These are phyloP conservation scores for Suillus subaureus DNA, from an alignment of 768 basidiomycete genomes.

Conservation along the genomic window DNA sequence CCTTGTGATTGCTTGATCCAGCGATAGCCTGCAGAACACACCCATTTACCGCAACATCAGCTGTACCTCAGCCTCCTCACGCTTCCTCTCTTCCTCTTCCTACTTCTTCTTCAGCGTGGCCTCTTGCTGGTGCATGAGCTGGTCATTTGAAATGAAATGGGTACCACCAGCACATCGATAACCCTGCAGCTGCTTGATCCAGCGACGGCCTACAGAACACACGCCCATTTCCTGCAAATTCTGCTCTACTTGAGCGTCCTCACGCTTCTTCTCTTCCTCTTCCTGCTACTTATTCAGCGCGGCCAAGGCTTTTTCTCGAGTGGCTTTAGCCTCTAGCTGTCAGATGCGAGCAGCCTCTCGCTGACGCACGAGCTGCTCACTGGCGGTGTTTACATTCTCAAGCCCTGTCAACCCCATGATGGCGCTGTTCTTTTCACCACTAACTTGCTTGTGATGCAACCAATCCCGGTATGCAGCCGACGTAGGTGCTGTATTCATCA, in stretches of 20 bases:
- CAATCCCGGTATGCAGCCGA: conserved; percentile 51
- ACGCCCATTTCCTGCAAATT: conserved; percentile 49
- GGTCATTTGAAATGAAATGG: conserved; percentile 37
- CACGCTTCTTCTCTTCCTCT: too few species aligned
- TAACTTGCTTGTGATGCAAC: conserved; percentile 56
- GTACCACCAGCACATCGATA: conserved; percentile 45
- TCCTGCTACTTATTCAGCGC: too few species aligned
- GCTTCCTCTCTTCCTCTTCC: too few species aligned
- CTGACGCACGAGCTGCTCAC: too few species aligned
- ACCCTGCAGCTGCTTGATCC: conserved; percentile 40
- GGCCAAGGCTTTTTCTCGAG: too few species aligned
- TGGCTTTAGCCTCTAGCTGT: too few species aligned
- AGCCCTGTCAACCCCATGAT: conserved; percentile 74
- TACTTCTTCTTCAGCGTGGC: too few species aligned
- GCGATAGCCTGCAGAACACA: too few species aligned
- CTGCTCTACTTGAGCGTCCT: conserved; percentile 34
- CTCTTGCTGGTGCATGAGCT: conserved; percentile 15
- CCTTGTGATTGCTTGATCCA: too few species aligned
- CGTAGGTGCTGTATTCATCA: background rate
- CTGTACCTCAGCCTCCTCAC: too few species aligned
- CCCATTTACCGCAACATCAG: too few species aligned
- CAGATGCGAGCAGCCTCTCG: too few species aligned
- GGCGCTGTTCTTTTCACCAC: conserved; percentile 52
- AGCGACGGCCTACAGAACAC: conserved; percentile 43
- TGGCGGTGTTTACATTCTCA: conserved; percentile 46